phyloP scores from a whole-genome alignment of 768 basidiomycete genomes.

The Hemileccinum impolitum region DNA sequence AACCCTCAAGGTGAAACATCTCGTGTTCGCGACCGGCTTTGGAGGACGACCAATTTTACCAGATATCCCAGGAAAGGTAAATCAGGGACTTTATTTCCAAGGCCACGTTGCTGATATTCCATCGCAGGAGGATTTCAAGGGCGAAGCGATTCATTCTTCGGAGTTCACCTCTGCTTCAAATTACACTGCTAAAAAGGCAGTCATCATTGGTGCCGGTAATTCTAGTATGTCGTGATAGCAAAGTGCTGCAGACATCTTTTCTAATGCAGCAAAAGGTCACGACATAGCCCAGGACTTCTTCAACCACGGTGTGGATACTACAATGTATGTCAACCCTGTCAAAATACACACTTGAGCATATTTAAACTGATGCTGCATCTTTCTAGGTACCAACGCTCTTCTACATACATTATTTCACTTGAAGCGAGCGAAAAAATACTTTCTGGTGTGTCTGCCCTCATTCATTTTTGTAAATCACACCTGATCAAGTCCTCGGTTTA shows the following conservation, averaged over 20 bases:
- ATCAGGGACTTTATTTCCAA: neutral
- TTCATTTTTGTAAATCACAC: no score
- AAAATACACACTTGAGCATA: neutral
- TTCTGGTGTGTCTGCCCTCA: no score
- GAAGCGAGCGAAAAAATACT: no score
- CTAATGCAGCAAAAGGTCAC: slow-evolving; percentile 24
- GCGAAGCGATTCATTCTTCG: slow-evolving; percentile 50
- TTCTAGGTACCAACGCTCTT: slow-evolving; percentile 24
- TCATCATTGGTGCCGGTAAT: slow-evolving; percentile 65
- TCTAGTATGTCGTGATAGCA: slow-evolving; percentile 37
- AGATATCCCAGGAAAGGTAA: slow-evolving; percentile 40
- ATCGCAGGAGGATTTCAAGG: slow-evolving; percentile 48
- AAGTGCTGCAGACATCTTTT: neutral
- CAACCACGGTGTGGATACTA: slow-evolving; percentile 28
- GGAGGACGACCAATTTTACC: slow-evolving; percentile 45
- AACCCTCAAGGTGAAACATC: slow-evolving; percentile 42
- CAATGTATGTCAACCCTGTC: slow-evolving; percentile 17
- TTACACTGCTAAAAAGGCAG: slow-evolving; percentile 58
- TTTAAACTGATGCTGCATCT: neutral
- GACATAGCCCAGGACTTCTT: slow-evolving; percentile 38
- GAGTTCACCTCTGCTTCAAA: slow-evolving; percentile 47
- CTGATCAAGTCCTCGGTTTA: neutral
- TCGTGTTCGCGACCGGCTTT: slow-evolving; percentile 57
- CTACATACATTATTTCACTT: slow-evolving; percentile 19
- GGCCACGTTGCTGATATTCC: slow-evolving; percentile 1